Evolutionary conservation across 495 filamentous ascomycete genomes (phyloP), one percentile per base, ranked within the genome.

Genomic region (Aspergillus sclerotioniger): DNA sequence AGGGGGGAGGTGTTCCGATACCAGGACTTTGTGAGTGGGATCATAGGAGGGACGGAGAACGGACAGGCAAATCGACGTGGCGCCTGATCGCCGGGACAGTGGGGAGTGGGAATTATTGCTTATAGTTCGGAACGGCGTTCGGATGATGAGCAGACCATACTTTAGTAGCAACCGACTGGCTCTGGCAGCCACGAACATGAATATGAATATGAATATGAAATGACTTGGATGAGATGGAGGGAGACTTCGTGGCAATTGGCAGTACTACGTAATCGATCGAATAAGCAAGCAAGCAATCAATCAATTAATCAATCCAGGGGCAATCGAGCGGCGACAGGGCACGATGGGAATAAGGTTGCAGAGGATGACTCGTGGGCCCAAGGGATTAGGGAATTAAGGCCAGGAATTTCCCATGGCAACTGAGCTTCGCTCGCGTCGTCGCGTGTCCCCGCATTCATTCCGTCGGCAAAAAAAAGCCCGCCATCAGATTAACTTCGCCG

Each of bases 1-100:
- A 62, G 71, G 57, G 74, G 70, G 6, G 77, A 80, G 21, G 75
- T 79, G 3, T 76, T 80, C 46, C 68, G 73, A 37, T 80, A 80
- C 52, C 72, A 71, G 51, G 77, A 80, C 39, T 78, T 79, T 60
- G 75, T 80, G 29, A 61, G 68, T 53, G 72, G 64, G 39, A 57
- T 77, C 9, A 65, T 77, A 46, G 76, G 76, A 17, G 70, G 75
- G 6, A 45, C 62, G 41, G 69, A 73, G 47, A 75, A 67, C 57
- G 70, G 57, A 15, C 69, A 67, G 32, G 53, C 56, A 20, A 73
- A 65, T 39, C 61, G 61, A 41, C 67, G 58, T 1, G 70, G 70
- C 21, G 58, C 59, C 56, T 77, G 59, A 75, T 25, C 8, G 54
- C 10, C 15, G 52, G 17, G 46, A 41, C 47, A 32, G 50, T 41